Evolutionary conservation across 2,329 filamentous ascomycete genomes (phyloP).

Genomic region (Knufia fluminis): DNA sequence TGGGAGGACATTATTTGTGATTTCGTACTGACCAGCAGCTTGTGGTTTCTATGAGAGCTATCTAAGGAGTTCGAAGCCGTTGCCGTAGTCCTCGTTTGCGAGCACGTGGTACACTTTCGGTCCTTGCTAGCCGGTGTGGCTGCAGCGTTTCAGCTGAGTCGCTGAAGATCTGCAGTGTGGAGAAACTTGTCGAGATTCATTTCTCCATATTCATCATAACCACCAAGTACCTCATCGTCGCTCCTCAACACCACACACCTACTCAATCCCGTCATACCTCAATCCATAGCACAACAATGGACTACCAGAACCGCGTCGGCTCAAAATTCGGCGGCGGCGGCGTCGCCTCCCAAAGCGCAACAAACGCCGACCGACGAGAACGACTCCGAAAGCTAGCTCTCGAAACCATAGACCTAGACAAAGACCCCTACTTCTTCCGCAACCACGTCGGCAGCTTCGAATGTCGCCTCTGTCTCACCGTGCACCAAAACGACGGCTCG

Average conservation of each 20-base stretch:
- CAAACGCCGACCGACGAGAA: constrained; percentile 94
- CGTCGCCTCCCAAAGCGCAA: constrained; percentile 84
- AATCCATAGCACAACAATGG: constrained; percentile 45
- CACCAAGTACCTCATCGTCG: too few relatives aligned
- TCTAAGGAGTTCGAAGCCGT: background rate
- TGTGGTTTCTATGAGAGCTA: background rate
- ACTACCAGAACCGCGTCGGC: constrained; percentile 83
- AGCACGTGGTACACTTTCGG: background rate
- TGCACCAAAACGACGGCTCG: constrained; percentile 97
- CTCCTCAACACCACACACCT: too few relatives aligned
- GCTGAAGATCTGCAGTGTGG: background rate
- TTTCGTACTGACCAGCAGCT: background rate
- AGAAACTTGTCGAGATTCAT: constrained; percentile 2
- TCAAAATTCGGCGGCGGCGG: constrained; percentile 97
- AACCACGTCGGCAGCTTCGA: constrained; percentile 98
- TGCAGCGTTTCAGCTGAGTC: too few relatives aligned
- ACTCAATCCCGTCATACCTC: too few relatives aligned
- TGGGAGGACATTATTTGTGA: constrained; percentile 1
- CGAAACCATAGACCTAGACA: constrained; percentile 97
- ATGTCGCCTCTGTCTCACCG: constrained; percentile 90
- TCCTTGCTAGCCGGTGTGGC: too few relatives aligned
- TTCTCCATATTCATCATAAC: too few relatives aligned
- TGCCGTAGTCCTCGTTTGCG: background rate
- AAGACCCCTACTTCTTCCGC: constrained; percentile 99
- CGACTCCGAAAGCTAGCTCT: constrained; percentile 95